Conservation (phyloP, 352 stramenopile species). For the Pythium phragmiticola region DNA sequence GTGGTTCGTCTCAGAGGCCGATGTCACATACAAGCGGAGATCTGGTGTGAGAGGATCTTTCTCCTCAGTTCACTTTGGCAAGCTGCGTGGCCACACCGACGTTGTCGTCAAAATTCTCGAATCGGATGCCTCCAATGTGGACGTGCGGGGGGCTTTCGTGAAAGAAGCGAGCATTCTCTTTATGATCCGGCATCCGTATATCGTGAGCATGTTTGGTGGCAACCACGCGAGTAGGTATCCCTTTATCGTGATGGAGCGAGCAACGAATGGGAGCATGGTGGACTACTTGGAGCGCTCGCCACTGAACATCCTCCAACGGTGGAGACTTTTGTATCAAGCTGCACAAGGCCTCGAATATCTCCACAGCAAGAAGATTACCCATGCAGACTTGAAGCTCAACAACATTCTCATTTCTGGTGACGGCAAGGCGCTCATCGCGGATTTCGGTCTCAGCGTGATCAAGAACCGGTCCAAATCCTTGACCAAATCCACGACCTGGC, state of each 20-base stretch:
- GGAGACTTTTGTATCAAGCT: slow-evolving; percentile 22
- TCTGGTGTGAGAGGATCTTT: not conserved
- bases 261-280: slow-evolving; percentile 25
- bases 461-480: not conserved
- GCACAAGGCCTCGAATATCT: slow-evolving; percentile 9
- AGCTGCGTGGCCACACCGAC: not conserved
- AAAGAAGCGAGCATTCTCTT: slow-evolving; percentile 64
- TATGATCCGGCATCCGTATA: slow-evolving; percentile 77
- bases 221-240: slow-evolving; percentile 21
- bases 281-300: slow-evolving; percentile 24
- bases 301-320: slow-evolving; percentile 10
- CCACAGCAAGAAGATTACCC: slow-evolving; percentile 5
- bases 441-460: slow-evolving; percentile 25
- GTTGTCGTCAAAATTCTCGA: slow-evolving; percentile 16
- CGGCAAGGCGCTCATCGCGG: slow-evolving; percentile 16
- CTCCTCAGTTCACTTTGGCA: slow-evolving; percentile 1
- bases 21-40: not conserved
- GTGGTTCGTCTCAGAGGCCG: slow-evolving; percentile 7
- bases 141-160: not conserved
- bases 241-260: slow-evolving; percentile 33
- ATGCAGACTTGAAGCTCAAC: slow-evolving; percentile 23
- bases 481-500: not conserved
- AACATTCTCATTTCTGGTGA: slow-evolving; percentile 20
- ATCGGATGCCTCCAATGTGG: not conserved
- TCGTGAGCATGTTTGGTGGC: slow-evolving; percentile 73